phyloP scores from a whole-genome alignment of 1,139 yeast genomes.

The Petasospora rhodanensis region DNA sequence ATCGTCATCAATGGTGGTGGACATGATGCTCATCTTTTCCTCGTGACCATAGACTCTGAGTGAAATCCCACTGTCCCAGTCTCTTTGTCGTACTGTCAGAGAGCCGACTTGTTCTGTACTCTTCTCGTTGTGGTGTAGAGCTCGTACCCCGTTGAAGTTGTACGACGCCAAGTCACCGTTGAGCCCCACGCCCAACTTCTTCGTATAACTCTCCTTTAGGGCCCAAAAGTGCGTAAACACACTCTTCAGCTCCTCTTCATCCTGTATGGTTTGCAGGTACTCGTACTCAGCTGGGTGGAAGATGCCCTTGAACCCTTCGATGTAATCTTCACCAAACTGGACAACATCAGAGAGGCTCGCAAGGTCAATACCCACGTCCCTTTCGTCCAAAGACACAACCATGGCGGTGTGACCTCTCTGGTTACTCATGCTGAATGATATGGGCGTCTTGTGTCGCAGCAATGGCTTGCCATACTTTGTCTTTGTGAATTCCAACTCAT shows the following conservation, averaged over 20 bases:
- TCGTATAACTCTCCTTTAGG: slow-evolving; percentile 65
- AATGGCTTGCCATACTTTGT: slow-evolving; percentile 39
- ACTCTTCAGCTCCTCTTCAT: slow-evolving; percentile 13
- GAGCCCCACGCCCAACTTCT: slow-evolving; percentile 58
- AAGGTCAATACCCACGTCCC: slow-evolving; percentile 56
- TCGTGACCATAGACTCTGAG: slow-evolving; percentile 6
- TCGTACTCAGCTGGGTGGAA: slow-evolving; percentile 41
- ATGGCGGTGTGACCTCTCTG: slow-evolving; percentile 48
- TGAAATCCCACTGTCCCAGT: not conserved
- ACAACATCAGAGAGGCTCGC: slow-evolving; percentile 48
- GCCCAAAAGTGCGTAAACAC: slow-evolving; percentile 64
- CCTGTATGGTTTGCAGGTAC: slow-evolving; percentile 24
- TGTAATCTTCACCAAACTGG: slow-evolving; percentile 28
- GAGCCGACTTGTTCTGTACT: not conserved
- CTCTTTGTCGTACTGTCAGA: not conserved
- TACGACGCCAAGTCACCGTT: slow-evolving; percentile 42
- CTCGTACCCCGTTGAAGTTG: slow-evolving; percentile 23
- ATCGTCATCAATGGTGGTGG: slow-evolving; percentile 7
- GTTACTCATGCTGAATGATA: slow-evolving; percentile 50
- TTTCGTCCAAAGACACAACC: slow-evolving; percentile 31
- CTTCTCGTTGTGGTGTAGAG: not conserved
- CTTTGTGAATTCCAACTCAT: slow-evolving; percentile 21
- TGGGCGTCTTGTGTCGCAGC: slow-evolving; percentile 21
- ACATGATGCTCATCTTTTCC: slow-evolving; percentile 5
- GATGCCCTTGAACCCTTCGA: slow-evolving; percentile 45